Evolutionary conservation across 257 asterid genomes (phyloP), one percentile per base, ranked within the genome.

Genomic region (Nicotiana obtusifolia): DNA sequence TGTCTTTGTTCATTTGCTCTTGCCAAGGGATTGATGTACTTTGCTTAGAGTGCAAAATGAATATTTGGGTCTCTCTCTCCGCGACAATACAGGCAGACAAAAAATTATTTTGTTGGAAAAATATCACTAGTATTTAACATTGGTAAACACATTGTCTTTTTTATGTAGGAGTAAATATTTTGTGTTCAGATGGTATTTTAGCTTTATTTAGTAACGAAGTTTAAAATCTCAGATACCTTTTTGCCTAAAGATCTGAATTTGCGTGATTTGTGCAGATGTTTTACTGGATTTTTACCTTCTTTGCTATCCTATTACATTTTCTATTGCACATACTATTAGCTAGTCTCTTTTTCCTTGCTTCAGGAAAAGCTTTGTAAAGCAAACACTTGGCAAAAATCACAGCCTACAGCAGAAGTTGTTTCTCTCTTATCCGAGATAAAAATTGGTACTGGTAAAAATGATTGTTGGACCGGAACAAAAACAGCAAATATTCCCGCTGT

Each of bases 361-460:
- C 91, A 94, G 98, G 99, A 96, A 89, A 96, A 89, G 85, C 97
- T 96, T 65, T 90, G 97, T 87, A 91, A 92, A 86, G 97, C 97
- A 87, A 94, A 95, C 90, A 90, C 93, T 79, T 91, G 94, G 98
- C 97, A 93, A 89, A 90, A 97, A 88, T 85, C 98, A 84, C 97
- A 91, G 87, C 97, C 98, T 65, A 82, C 97, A 53, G 92, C 98
- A 83, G 98, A 96, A 84, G 98, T 96, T 82, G 98, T 96, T 83
- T 96, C 99, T 84, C 95, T 96, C 65, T 84, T 96, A 87, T 93
- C 98, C 64, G 99, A 96, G 87, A 94, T 96, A 87, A 91, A 97
- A 88, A 96, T 96, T 85, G 98, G 98, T 83, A 93, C 98, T 5
- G 98, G 98, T 68, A 96, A 94, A 90, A 93, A 89, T 91, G 99